Evolutionary conservation across 2,329 filamentous ascomycete genomes (phyloP).

Genomic region (Cercospora nicotianae): DNA sequence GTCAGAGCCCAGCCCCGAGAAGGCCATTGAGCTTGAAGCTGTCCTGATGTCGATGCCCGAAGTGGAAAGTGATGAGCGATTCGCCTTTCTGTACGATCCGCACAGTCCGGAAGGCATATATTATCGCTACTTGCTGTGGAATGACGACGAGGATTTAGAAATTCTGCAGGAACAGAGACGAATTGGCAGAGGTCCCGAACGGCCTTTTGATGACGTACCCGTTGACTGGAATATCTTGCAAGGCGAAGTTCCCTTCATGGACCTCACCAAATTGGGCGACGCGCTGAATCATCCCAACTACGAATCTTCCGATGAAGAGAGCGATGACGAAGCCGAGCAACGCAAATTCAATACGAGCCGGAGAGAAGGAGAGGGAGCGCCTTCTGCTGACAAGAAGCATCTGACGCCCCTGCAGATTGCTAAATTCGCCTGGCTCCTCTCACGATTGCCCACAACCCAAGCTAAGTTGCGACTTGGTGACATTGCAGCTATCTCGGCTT

Average conservation of each 20-base stretch:
- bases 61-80: slow-evolving; percentile 83
- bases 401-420: slow-evolving; percentile 82
- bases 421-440: slow-evolving; percentile 79
- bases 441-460: slow-evolving; percentile 73
- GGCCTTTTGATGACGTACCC: slow-evolving; percentile 68
- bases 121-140: slow-evolving; percentile 91
- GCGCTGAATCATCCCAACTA: slow-evolving; percentile 83
- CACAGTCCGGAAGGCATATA: slow-evolving; percentile 77
- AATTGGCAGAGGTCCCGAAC: slow-evolving; percentile 36
- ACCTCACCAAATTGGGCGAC: slow-evolving; percentile 66
- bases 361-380: slow-evolving; percentile 42
- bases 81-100: slow-evolving; percentile 92
- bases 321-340: slow-evolving; percentile 57
- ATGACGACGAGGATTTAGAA: slow-evolving; percentile 46
- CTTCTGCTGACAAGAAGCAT: slow-evolving; percentile 53
- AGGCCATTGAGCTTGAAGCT: slow-evolving; percentile 83
- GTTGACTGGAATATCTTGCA: slow-evolving; percentile 77
- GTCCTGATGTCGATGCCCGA: slow-evolving; percentile 83
- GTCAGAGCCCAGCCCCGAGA: slow-evolving; percentile 51
- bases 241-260: slow-evolving; percentile 64
- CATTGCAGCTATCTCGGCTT: slow-evolving; percentile 79
- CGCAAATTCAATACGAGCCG: slow-evolving; percentile 44
- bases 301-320: slow-evolving; percentile 82
- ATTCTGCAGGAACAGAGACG: slow-evolving; percentile 44
- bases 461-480: slow-evolving; percentile 78